Base-by-base conservation (phyloP, 352 stramenopile genomes). In the Globisporangium splendens region DNA sequence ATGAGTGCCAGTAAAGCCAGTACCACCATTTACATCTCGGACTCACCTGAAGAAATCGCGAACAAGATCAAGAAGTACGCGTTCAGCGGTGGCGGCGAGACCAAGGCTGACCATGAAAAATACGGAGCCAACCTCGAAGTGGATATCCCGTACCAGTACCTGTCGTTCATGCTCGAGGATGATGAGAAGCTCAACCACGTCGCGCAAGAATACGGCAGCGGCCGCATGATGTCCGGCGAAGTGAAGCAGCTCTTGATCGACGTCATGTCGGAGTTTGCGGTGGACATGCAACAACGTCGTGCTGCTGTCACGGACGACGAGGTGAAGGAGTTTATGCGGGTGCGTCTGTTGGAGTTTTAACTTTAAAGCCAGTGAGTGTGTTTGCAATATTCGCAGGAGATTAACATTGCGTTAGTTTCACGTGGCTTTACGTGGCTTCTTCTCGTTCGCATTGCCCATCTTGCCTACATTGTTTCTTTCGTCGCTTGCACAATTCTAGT, bases 131-230 rank as follows among this genome's bases (percentile, higher is more conserved):
- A 99, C 80, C 75, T 99, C 38, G 95, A 99, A 33, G 87, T 98
- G 7, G 98, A 99, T 73, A 98, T 99, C 42, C 85, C 94, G 42
- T 99, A 98, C 74, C 96, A 99, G 81, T 99, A 98, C 86, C 72
- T 99, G 48, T 91, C 83, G 43, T 99, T 99, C 76, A 99, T 99
- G 79, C 81, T 99, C 46, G 97, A 99, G 64, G 96, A 99, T 66
- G 97, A 99, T 65, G 95, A 98, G 11, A 87, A 99, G 73, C 83
- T 99, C 50, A 86, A 72, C 21, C 73, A 87, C 53, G 97, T 98
- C 63, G 96, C 84, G 17, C 66, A 80, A n/a, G 92, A 99, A 61
- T 99, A 99, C 73, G 89, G 88, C 49, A 89, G 83, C 17, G 98
- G 98, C 38, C 91, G 82, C 46, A 97, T 97, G 66, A 98, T 96